These are phyloP conservation scores for Lanmaoa rubissima DNA, from an alignment of 768 basidiomycete species.

Conservation along the genomic window DNA sequence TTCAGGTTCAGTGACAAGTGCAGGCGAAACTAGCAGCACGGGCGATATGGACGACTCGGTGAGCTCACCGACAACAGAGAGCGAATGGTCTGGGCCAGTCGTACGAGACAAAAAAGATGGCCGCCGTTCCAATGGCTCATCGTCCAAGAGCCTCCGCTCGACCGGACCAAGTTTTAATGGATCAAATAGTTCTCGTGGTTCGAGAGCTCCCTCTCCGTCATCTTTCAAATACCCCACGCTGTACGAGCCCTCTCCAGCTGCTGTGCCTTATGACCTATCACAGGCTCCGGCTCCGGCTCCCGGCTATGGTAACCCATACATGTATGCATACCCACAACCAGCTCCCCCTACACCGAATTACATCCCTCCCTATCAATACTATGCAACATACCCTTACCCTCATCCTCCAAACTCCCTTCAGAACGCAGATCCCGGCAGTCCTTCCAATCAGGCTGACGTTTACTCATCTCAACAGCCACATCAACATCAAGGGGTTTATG, in stretches of 20 bases:
- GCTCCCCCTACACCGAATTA: constrained; percentile 38
- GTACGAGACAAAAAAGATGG: constrained; percentile 56
- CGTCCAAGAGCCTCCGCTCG: constrained; percentile 59
- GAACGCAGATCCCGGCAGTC: constrained; percentile 36
- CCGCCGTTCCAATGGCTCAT: constrained; percentile 54
- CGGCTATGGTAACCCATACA: constrained; percentile 34
- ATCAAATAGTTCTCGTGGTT: constrained; percentile 64
- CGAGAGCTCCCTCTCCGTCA: constrained; percentile 67
- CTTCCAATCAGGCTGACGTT: constrained; percentile 31
- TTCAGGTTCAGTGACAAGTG: constrained; percentile 60
- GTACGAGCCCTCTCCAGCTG: constrained; percentile 54
- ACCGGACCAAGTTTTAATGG: constrained; percentile 49
- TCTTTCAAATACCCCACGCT: constrained; percentile 72
- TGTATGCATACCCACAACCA: constrained; percentile 43
- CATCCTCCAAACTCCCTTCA: constrained; percentile 42
- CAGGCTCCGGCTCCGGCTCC: constrained; percentile 31
- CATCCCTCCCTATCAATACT: constrained; percentile 40
- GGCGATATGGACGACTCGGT: constrained; percentile 67
- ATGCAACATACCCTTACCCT: constrained; percentile 52
- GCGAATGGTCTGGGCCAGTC: constrained; percentile 70
- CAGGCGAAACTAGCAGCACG: constrained; percentile 56
- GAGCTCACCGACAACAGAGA: constrained; percentile 75
- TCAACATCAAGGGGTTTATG: constrained; percentile 31
- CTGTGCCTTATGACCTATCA: constrained; percentile 31
- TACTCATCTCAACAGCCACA: constrained; percentile 33